Conservation (phyloP, 192 early-diverging fungal species). For the Podila minutissima region DNA sequence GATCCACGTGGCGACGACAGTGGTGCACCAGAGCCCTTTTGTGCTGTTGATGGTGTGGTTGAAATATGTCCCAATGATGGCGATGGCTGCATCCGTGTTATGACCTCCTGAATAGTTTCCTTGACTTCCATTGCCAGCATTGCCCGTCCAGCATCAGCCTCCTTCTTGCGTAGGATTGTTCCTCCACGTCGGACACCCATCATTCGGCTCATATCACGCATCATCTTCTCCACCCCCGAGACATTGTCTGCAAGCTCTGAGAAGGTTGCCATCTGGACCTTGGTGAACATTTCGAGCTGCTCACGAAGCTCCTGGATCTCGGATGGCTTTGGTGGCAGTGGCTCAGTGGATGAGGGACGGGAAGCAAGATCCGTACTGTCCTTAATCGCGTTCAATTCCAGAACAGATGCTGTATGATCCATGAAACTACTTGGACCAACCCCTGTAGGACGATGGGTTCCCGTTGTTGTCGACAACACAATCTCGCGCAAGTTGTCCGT, state of each 20-base stretch:
- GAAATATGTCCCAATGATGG: neutral
- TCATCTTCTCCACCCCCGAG: conserved; percentile 45
- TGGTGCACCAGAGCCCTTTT: neutral
- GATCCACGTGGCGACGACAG: neutral
- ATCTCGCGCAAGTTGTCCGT: conserved; percentile 41
- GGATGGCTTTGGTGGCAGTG: neutral
- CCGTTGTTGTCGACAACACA: neutral
- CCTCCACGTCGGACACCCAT: conserved; percentile 43
- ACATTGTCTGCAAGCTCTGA: conserved; percentile 46
- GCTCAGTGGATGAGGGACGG: too few species aligned
- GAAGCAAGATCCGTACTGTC: too few species aligned
- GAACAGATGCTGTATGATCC: too few species aligned
- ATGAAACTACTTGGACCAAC: too few species aligned
- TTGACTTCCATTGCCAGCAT: conserved; percentile 43
- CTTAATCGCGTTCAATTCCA: too few species aligned
- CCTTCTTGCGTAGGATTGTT: conserved; percentile 32
- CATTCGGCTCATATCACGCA: conserved; percentile 47
- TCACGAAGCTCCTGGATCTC: conserved; percentile 34
- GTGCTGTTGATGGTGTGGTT: neutral
- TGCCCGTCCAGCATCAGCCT: conserved; percentile 27
- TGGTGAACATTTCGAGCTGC: conserved; percentile 46
- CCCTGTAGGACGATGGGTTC: neutral
- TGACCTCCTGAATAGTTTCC: conserved; percentile 43
- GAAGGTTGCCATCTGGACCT: conserved; percentile 43
- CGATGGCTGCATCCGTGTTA: conserved; percentile 10